These are phyloP conservation scores for Citrus medica DNA, from an alignment of 345 rosid species.

Conservation along the genomic window DNA sequence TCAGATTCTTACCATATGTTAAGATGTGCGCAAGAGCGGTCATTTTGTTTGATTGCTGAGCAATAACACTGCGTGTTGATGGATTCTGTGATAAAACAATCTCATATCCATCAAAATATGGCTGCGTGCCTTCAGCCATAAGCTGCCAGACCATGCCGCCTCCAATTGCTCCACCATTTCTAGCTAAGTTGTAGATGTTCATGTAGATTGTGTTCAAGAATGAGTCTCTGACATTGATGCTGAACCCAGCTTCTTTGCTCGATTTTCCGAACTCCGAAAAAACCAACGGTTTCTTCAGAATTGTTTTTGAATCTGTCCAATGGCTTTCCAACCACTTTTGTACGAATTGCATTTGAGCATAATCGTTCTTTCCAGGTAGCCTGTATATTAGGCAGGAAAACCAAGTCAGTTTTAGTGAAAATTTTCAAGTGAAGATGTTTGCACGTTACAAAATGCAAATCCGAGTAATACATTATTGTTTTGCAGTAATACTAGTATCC, in stretches of 20 bases:
- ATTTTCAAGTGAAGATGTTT: background rate
- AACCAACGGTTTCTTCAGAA: slow-evolving; percentile 39
- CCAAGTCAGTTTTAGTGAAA: background rate
- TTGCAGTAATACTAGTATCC: no score
- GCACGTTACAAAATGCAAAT: background rate
- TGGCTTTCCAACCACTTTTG: slow-evolving; percentile 38
- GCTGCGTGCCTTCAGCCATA: slow-evolving; percentile 32
- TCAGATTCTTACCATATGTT: background rate
- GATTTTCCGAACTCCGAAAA: slow-evolving; percentile 47
- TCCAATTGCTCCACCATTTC: slow-evolving; percentile 26
- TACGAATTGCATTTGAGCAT: slow-evolving; percentile 26
- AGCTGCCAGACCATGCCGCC: slow-evolving; percentile 54
- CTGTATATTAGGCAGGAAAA: background rate
- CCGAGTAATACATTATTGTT: no score
- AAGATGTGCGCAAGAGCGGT: slow-evolving; percentile 19
- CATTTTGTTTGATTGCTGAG: slow-evolving; percentile 33
- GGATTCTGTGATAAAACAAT: slow-evolving; percentile 27
- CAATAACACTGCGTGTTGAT: slow-evolving; percentile 20
- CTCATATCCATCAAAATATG: slow-evolving; percentile 40
- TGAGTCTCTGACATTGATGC: slow-evolving; percentile 16
- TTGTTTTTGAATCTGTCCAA: slow-evolving; percentile 25
- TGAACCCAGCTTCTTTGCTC: slow-evolving; percentile 29
- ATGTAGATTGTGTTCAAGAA: slow-evolving; percentile 27
- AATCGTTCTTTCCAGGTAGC: slow-evolving; percentile 22
- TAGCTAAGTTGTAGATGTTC: slow-evolving; percentile 25